Evolutionary conservation across 2,329 filamentous ascomycete genomes (phyloP).

Genomic region (Niveomyces coronatus): DNA sequence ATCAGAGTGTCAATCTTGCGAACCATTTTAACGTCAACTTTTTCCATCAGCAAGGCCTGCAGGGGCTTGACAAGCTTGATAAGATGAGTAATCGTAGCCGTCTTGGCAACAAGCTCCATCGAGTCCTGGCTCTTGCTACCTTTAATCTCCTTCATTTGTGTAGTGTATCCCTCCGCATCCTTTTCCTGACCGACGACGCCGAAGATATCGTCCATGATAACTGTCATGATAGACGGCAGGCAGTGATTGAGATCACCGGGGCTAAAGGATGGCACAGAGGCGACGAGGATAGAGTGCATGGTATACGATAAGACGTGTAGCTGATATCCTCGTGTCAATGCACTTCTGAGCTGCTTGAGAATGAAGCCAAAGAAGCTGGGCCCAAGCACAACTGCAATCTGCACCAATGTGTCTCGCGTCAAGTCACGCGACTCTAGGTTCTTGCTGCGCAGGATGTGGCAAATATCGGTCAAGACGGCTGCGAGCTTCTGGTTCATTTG

Average conservation of each 20-base stretch:
- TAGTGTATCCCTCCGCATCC: constrained; percentile 90
- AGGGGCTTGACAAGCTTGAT: constrained; percentile 69
- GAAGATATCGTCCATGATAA: constrained; percentile 97
- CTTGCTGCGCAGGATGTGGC: constrained; percentile 83
- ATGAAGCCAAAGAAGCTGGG: constrained; percentile 81
- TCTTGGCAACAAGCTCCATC: constrained; percentile 84
- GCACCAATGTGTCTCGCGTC: constrained; percentile 75
- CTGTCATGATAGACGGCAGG: constrained; percentile 61
- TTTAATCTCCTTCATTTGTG: constrained; percentile 94
- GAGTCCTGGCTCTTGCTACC: constrained; percentile 97
- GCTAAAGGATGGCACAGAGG: constrained; percentile 58
- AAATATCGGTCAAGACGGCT: constrained; percentile 80
- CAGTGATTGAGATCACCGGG: constrained; percentile 88
- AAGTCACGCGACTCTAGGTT: constrained; percentile 83
- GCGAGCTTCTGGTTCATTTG: constrained; percentile 68
- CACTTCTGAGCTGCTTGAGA: constrained; percentile 78
- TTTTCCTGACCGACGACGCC: constrained; percentile 89
- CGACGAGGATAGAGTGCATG: constrained; percentile 79
- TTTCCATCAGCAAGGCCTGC: constrained; percentile 69
- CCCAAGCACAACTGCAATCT: constrained; percentile 73
- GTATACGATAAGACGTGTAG: constrained; percentile 93
- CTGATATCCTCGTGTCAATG: constrained; percentile 79
- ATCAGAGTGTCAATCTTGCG: constrained; percentile 87
- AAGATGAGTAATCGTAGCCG: constrained; percentile 63
- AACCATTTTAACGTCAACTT: constrained; percentile 70